phyloP scores from a whole-genome alignment of 2,329 filamentous ascomycete genomes.

The Venturia nashicola region DNA sequence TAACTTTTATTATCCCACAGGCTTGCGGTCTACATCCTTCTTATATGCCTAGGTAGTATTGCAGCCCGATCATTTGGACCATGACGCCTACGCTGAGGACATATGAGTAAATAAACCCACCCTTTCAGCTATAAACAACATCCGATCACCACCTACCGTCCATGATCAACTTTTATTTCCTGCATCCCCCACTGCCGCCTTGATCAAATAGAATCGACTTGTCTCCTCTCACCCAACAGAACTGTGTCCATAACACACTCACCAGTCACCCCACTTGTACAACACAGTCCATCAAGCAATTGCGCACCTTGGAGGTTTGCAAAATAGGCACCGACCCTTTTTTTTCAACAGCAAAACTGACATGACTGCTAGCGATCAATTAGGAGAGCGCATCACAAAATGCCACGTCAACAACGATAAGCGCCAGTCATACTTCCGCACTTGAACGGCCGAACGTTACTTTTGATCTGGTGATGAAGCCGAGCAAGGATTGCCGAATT shows the following conservation, averaged over 20 bases:
- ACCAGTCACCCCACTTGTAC: not conserved
- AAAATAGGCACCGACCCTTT: not conserved
- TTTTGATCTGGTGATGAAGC: not conserved
- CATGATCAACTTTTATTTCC: not conserved
- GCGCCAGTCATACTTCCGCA: not conserved
- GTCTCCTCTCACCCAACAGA: too few relatives aligned
- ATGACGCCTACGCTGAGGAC: constrained; percentile 1
- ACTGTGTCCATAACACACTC: not conserved
- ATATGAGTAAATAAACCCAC: not conserved
- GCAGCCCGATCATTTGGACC: not conserved
- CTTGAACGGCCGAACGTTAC: not conserved
- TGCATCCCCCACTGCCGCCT: not conserved
- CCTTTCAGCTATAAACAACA: not conserved
- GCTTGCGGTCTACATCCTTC: not conserved
- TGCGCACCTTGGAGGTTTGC: not conserved
- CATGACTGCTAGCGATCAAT: not conserved
- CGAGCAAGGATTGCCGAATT: too few relatives aligned
- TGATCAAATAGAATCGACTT: not conserved
- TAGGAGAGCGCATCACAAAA: not conserved
- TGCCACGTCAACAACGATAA: not conserved
- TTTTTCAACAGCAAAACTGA: not conserved
- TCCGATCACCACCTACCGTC: not conserved
- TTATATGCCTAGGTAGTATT: not conserved
- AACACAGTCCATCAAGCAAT: not conserved
- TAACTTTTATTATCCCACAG: not conserved